These are phyloP conservation scores for Acmispon strigosus DNA, from an alignment of 306 rosid species.

Conservation along the genomic window DNA sequence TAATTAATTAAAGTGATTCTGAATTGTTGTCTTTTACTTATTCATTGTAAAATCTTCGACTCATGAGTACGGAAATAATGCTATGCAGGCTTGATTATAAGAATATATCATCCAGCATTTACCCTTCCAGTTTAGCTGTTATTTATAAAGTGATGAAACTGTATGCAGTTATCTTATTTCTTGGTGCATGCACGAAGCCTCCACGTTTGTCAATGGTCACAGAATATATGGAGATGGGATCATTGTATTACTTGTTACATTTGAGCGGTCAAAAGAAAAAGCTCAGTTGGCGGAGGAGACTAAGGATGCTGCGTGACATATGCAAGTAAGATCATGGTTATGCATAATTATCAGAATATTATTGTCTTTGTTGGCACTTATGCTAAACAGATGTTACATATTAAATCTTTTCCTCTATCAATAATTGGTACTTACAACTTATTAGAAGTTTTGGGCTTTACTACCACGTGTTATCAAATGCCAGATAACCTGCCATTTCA, in stretches of 20 bases:
- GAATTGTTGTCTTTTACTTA: not conserved
- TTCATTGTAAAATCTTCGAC: not conserved
- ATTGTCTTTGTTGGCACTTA: constrained; percentile 9
- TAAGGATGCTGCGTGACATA: constrained; percentile 89
- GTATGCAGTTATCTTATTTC: constrained; percentile 92
- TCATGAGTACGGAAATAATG: not conserved
- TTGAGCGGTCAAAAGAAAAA: constrained; percentile 86
- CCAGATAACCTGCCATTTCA: not conserved
- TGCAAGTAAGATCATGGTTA: constrained; percentile 57
- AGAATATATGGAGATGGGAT: constrained; percentile 97
- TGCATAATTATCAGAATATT: constrained; percentile 1
- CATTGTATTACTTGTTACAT: constrained; percentile 87
- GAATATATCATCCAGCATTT: not conserved
- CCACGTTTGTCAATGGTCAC: constrained; percentile 96
- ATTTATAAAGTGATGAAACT: constrained; percentile 21
- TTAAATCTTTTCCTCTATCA: not conserved
- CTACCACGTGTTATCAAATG: not conserved
- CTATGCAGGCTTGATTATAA: not conserved
- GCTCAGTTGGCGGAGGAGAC: constrained; percentile 84
- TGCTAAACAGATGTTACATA: not conserved
- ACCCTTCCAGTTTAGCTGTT: constrained; percentile 16
- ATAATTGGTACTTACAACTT: not conserved
- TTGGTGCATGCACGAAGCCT: constrained; percentile 98
- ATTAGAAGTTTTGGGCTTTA: not conserved
- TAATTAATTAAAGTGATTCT: not conserved